Conservation (phyloP, 345 rosid genomes). For the Boechera stricta region DNA sequence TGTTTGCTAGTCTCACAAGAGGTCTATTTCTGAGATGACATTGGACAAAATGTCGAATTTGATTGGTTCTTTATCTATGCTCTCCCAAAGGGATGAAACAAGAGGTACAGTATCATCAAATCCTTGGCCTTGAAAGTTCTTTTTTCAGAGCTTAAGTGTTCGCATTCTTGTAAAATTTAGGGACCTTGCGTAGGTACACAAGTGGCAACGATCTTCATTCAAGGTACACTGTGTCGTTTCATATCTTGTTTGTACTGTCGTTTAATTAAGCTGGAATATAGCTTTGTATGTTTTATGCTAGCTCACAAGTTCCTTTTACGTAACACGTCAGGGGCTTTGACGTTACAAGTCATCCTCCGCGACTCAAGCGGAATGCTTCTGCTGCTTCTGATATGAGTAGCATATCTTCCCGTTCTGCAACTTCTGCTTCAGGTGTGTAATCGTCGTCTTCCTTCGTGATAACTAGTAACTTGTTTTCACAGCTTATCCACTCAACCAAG, state of each 20-base stretch:
- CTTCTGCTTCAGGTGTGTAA: constrained; percentile 57
- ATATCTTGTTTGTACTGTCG: neutral
- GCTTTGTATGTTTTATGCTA: neutral
- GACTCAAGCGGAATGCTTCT: constrained; percentile 74
- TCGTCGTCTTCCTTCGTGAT: too few species aligned
- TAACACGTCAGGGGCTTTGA: constrained; percentile 58
- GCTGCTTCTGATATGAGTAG: constrained; percentile 76
- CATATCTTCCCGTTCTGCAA: constrained; percentile 53
- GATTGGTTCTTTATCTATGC: constrained; percentile 67
- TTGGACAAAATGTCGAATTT: constrained; percentile 78
- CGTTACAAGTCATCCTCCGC: constrained; percentile 51
- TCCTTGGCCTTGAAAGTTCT: neutral
- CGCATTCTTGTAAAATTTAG: constrained; percentile 43
- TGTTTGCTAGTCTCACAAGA: constrained; percentile 62
- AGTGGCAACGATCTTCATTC: constrained; percentile 63
- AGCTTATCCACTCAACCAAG: neutral
- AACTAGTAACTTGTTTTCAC: too few species aligned
- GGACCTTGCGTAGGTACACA: constrained; percentile 57
- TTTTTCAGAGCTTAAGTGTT: neutral
- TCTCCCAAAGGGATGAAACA: constrained; percentile 58
- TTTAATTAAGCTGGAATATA: neutral
- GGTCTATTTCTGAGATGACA: constrained; percentile 79
- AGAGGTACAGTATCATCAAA: constrained; percentile 51
- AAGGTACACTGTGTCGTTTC: constrained; percentile 54
- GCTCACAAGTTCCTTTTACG: constrained; percentile 7